These are phyloP conservation scores for Nepenthes mirabilis DNA, from an alignment of 148 eudicot genomes.

Conservation along the genomic window DNA sequence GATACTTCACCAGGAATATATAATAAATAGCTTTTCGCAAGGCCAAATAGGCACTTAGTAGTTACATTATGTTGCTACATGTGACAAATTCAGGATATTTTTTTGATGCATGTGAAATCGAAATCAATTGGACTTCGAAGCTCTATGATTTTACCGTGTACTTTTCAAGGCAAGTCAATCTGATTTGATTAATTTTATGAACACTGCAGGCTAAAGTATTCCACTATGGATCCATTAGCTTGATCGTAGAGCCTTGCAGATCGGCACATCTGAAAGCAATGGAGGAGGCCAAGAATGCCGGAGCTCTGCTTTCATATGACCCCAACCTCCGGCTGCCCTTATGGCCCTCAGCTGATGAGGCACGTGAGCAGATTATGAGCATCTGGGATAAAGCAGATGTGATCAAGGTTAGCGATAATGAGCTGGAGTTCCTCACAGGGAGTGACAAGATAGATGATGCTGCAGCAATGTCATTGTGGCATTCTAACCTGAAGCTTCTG, in stretches of 20 bases:
- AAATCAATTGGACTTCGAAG: no score
- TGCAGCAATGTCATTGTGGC: slow-evolving; percentile 73
- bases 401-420: slow-evolving; percentile 75
- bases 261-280: slow-evolving; percentile 85
- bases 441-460: slow-evolving; percentile 44
- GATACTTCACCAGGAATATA: no score
- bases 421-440: slow-evolving; percentile 72
- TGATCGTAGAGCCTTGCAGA: slow-evolving; percentile 90
- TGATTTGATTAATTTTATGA: background rate
- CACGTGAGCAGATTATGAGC: slow-evolving; percentile 67
- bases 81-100: no score
- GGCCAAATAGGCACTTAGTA: no score
- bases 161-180: background rate
- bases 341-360: slow-evolving; percentile 73
- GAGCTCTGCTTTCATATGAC: slow-evolving; percentile 77
- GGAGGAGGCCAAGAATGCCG: slow-evolving; percentile 77
- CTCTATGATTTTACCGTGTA: background rate
- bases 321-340: slow-evolving; percentile 76
- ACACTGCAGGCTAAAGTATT: slow-evolving; percentile 48
- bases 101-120: no score
- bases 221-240: slow-evolving; percentile 82
- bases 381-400: slow-evolving; percentile 82
- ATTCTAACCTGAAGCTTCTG: slow-evolving; percentile 56
- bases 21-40: no score
- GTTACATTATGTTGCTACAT: no score